Evolutionary conservation across 495 filamentous ascomycete species (phyloP).

Genomic region (Penicillium pulvis): DNA sequence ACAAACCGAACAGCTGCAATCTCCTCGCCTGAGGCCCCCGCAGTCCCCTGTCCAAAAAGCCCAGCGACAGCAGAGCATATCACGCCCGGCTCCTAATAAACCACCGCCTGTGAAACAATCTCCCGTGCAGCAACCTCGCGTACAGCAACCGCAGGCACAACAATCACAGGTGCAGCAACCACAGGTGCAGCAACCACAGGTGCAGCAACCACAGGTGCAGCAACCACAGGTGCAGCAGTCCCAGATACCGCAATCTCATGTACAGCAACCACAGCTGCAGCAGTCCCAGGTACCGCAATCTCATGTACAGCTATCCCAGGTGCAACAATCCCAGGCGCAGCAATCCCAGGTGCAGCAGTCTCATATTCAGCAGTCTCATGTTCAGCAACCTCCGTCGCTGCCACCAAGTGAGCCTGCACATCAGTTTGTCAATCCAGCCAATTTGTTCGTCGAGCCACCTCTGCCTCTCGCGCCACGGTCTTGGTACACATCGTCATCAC

Average conservation of each 20-base stretch:
- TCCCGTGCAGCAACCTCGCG: not conserved
- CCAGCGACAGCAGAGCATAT: conserved; percentile 2
- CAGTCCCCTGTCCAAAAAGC: conserved; percentile 9
- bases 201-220: not conserved
- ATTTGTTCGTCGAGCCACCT: conserved; percentile 42
- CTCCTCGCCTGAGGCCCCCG: conserved; percentile 5
- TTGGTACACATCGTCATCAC: conserved; percentile 27
- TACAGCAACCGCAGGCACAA: not conserved
- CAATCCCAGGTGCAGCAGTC: conserved; percentile 20
- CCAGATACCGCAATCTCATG: conserved; percentile 9
- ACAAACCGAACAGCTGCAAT: conserved; percentile 5
- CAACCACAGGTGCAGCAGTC: conserved; percentile 13
- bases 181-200: conserved; percentile 1
- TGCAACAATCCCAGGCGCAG: conserved; percentile 23
- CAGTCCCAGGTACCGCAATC: conserved; percentile 4
- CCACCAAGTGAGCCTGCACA: conserved; percentile 31
- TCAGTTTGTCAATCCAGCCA: conserved; percentile 49
- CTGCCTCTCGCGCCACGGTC: conserved; percentile 35
- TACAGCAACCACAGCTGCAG: conserved; percentile 10
- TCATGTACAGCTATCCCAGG: conserved; percentile 1
- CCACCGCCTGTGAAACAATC: not conserved
- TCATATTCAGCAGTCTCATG: conserved; percentile 18
- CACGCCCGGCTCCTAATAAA: not conserved
- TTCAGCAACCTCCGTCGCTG: conserved; percentile 23
- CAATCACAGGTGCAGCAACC: not conserved